These are phyloP conservation scores for Zea mays DNA, from an alignment of 176 grass and related monocot genomes.

Conservation along the genomic window Zm-B73-REFERENCE-NAM-5.0 NC_050101.1:113823001-113823500, in stretches of 20 bases:
- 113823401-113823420: neutral
- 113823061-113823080: neutral
- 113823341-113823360: neutral
- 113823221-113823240: slow-evolving; percentile 76
- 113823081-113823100: neutral
- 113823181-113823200: slow-evolving; percentile 46
- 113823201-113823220: slow-evolving; percentile 55
- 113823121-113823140: neutral
- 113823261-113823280: slow-evolving; percentile 90
- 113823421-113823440: neutral
- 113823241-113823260: slow-evolving; percentile 94
- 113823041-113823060: neutral
- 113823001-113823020: slow-evolving; percentile 94
- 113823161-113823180: slow-evolving; percentile 97
- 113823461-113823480: neutral
- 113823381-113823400: neutral
- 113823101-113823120: neutral
- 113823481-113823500: neutral
- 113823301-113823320: slow-evolving; percentile 58
- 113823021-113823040: neutral
- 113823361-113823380: neutral
- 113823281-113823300: slow-evolving; percentile 98
- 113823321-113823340: neutral
- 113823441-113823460: neutral
- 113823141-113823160: slow-evolving; percentile 8